Evolutionary conservation across 441 rosid species (phyloP), one percentile per base, ranked within the genome.

Genomic region (Erodium texanum): DNA sequence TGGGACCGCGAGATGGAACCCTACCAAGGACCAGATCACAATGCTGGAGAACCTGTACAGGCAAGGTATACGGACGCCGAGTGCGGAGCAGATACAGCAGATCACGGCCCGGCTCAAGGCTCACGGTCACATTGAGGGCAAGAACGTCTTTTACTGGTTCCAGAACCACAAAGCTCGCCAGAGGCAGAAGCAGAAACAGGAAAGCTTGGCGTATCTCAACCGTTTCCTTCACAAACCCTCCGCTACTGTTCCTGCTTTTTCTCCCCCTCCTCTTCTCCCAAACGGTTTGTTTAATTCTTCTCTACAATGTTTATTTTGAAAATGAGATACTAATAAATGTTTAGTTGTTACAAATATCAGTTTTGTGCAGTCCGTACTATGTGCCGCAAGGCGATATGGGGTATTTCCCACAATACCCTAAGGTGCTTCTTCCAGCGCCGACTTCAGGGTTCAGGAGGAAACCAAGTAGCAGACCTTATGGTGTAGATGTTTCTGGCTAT

Each of bases 151-250:
- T 58, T 93, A 93, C 66, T 93, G 99, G 99, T 93, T 93, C 65
- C 99, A 93, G 70, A 93, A 93, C 79, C 99, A 91, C 18, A 93
- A 91, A 79, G 99, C 99, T 23, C 83, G 99, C 56, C 97, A 86
- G 70, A 82, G 97, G 56, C 98, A 89, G 82, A 91, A 89, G 77
- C 93, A 85, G 79, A 91, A 87, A 75, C 95, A 89, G 73, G 95
- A 90, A 50, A 86, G 81, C 75, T 59, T 84, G 70, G 82, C 89
- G 72, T 81, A 79, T 70, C 61, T 89, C 80, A 85, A 81, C 75
- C 89, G 85, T 20, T 77, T 69, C 59, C 78, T 82, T 66, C 84
- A 79, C 59, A 50, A 8, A 14, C n/a, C 52, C 52, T 10, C n/a
- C n/a, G 1, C 52, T 14, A 1, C n/a, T 7, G 1, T 4, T 43